phyloP scores from a whole-genome alignment of 371 early-diverging fungal genomes.

The Mycotypha africana region DNA sequence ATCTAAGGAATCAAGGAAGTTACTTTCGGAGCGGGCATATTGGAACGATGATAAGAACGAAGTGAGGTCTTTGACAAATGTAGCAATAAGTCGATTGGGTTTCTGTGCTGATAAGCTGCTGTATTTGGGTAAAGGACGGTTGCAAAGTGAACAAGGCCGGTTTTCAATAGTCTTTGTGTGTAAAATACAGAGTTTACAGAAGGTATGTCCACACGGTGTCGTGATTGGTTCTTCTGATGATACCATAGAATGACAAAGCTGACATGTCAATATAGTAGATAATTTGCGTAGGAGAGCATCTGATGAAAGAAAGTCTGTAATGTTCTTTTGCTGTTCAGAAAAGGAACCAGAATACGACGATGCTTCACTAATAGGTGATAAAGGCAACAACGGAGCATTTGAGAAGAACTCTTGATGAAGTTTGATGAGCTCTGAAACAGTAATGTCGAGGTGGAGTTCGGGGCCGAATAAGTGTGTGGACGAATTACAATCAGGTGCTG shows the following conservation, averaged over 20 bases:
- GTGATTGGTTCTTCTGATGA: constrained; percentile 13
- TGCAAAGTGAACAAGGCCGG: constrained; percentile 9
- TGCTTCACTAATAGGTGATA: no score
- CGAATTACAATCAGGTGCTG: constrained; percentile 16
- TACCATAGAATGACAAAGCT: no score
- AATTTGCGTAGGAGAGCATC: no score
- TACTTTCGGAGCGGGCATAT: constrained; percentile 3
- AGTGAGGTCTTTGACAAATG: constrained; percentile 9
- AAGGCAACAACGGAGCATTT: no score
- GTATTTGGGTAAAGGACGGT: constrained; percentile 21
- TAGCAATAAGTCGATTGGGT: constrained; percentile 7
- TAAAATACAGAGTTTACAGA: constrained; percentile 4
- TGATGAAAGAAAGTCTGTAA: no score
- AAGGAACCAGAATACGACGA: no score
- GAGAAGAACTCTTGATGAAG: no score
- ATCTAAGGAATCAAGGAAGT: not conserved
- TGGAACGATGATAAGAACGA: constrained; percentile 1
- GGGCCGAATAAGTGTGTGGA: constrained; percentile 23
- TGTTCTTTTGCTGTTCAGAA: no score
- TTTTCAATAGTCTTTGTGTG: not conserved
- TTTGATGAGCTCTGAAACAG: constrained; percentile 6
- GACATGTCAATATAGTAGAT: no score
- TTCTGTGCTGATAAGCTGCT: constrained; percentile 10
- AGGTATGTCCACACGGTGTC: constrained; percentile 23
- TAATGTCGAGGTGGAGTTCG: constrained; percentile 8